These are phyloP conservation scores for Neurospora sublineolata DNA, from an alignment of 495 filamentous ascomycete species.

Conservation along the genomic window DNA sequence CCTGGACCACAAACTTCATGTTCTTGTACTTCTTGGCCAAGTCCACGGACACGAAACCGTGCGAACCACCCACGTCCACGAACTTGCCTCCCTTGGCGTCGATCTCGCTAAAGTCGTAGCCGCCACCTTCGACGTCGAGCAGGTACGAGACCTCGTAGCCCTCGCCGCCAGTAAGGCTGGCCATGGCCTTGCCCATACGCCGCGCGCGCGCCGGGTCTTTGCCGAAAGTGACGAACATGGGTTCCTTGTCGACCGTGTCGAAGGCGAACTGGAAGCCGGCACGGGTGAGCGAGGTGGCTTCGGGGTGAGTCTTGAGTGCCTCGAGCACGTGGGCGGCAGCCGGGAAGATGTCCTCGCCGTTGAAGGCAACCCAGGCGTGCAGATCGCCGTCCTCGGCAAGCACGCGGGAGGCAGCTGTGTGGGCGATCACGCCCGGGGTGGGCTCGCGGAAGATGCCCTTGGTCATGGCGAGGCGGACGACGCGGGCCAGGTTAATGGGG, in stretches of 20 bases:
- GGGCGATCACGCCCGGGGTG: conserved; percentile 35
- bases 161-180: conserved; percentile 33
- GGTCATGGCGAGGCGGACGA: conserved; percentile 46
- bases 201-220: conserved; percentile 34
- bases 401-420: conserved; percentile 37
- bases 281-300: conserved; percentile 28
- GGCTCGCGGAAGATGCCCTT: conserved; percentile 46
- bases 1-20: conserved; percentile 48
- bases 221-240: conserved; percentile 40
- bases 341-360: conserved; percentile 40
- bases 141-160: conserved; percentile 38
- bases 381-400: conserved; percentile 33
- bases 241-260: conserved; percentile 33
- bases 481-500: conserved; percentile 34
- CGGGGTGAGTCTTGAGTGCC: conserved; percentile 24
- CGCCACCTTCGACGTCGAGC: conserved; percentile 23
- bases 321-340: conserved; percentile 30
- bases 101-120: conserved; percentile 33
- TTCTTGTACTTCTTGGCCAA: conserved; percentile 35
- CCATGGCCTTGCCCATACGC: conserved; percentile 44
- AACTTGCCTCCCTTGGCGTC: conserved; percentile 30
- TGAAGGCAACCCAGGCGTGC: conserved; percentile 40
- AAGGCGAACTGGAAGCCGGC: conserved; percentile 40
- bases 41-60: conserved; percentile 41
- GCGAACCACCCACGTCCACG: conserved; percentile 45